These are phyloP conservation scores for Euphrasia arctica DNA, from an alignment of 305 asterid genomes.

Conservation along the genomic window DNA sequence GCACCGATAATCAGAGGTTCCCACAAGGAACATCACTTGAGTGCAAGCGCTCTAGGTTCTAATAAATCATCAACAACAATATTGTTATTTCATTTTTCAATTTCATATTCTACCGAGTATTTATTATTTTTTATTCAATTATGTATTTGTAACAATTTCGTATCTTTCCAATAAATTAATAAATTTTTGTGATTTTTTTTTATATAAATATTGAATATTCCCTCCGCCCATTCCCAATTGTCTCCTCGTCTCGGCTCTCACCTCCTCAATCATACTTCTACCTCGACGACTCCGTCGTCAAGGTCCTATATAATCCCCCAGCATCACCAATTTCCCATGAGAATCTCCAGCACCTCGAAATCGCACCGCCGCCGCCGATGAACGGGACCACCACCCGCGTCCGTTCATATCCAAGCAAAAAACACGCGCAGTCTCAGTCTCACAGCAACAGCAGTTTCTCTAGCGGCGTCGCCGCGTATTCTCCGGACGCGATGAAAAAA, in stretches of 20 bases:
- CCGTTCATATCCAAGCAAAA: constrained; percentile 25
- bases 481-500: constrained; percentile 33
- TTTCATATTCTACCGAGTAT: too few relatives aligned
- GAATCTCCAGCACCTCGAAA: constrained; percentile 12
- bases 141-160: too few relatives aligned
- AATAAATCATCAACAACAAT: background rate
- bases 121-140: too few relatives aligned
- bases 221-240: too few relatives aligned
- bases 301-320: constrained; percentile 16
- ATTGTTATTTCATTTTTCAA: too few relatives aligned
- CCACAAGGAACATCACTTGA: constrained; percentile 40
- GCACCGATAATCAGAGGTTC: constrained; percentile 39
- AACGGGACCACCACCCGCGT: constrained; percentile 34
- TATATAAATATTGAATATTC: too few relatives aligned
- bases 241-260: background rate
- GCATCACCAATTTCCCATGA: constrained; percentile 12
- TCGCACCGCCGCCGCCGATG: constrained; percentile 28
- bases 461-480: constrained; percentile 20
- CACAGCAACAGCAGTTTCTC: constrained; percentile 12
- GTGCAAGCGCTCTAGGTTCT: constrained; percentile 42
- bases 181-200: too few relatives aligned
- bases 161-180: too few relatives aligned
- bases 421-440: constrained; percentile 5
- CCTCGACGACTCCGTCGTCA: constrained; percentile 31
- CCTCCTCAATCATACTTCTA: background rate